Conservation (phyloP, 805 yeast species). For the Candida pseudofarinosa region DNA sequence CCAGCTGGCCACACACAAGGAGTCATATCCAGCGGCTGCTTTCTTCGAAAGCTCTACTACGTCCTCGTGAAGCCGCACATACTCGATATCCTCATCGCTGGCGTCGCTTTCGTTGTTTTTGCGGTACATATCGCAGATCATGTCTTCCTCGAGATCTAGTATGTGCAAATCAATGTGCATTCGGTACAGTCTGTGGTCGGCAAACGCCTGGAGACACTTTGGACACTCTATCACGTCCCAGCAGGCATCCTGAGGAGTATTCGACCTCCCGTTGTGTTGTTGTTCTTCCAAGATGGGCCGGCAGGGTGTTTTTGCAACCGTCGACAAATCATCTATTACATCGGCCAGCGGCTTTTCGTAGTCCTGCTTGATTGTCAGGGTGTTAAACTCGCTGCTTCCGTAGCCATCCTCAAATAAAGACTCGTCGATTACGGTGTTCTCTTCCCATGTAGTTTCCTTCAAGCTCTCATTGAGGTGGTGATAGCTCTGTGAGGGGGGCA, state of each 20-base stretch:
- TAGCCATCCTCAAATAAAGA: background rate
- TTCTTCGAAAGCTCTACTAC: background rate
- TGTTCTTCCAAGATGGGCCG: slow-evolving; percentile 1
- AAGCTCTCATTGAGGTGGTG: background rate
- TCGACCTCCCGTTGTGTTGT: background rate
- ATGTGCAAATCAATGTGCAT: slow-evolving; percentile 8
- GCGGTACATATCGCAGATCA: background rate
- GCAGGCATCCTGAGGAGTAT: background rate
- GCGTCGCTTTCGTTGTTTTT: background rate
- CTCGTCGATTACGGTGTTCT: background rate
- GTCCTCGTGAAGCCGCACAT: background rate
- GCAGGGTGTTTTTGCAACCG: background rate
- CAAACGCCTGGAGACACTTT: slow-evolving; percentile 1
- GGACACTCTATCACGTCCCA: slow-evolving; percentile 4
- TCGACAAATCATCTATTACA: background rate
- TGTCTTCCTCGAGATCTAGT: slow-evolving; percentile 4
- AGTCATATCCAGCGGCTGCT: background rate
- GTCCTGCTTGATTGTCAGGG: background rate
- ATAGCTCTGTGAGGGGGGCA: background rate
- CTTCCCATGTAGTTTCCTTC: background rate
- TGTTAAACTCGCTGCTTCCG: background rate
- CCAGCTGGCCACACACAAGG: background rate
- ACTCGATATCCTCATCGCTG: background rate
- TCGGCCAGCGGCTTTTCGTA: background rate
- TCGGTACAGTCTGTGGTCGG: slow-evolving; percentile 3